phyloP scores from a whole-genome alignment of 1,139 yeast species.

The Pichia sp. region DNA sequence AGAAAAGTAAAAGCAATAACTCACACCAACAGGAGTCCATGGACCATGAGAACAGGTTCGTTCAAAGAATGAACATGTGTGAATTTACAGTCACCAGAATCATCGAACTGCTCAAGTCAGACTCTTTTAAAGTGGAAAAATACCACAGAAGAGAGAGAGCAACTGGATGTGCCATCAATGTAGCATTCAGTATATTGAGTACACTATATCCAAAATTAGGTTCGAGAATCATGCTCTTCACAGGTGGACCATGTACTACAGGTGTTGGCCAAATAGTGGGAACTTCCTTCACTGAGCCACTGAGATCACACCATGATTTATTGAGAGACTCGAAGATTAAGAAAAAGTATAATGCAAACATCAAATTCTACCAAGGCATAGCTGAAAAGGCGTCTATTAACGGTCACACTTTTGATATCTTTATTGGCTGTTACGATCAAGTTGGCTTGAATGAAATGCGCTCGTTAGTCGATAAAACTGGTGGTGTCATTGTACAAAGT shows the following conservation, averaged over 20 bases:
- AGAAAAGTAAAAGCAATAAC: slow-evolving; percentile 31
- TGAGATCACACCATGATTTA: slow-evolving; percentile 55
- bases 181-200: slow-evolving; percentile 49
- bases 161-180: slow-evolving; percentile 60
- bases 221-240: slow-evolving; percentile 52
- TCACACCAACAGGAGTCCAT: not conserved
- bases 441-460: slow-evolving; percentile 64
- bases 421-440: slow-evolving; percentile 63
- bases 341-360: slow-evolving; percentile 30
- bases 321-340: slow-evolving; percentile 32
- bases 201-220: slow-evolving; percentile 44
- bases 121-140: slow-evolving; percentile 44
- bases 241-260: slow-evolving; percentile 51
- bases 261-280: slow-evolving; percentile 54
- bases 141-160: slow-evolving; percentile 49
- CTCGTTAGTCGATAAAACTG: slow-evolving; percentile 47
- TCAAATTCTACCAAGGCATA: slow-evolving; percentile 35
- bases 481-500: slow-evolving; percentile 55
- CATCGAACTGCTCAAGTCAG: slow-evolving; percentile 46
- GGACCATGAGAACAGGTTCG: slow-evolving; percentile 26
- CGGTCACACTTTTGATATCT: slow-evolving; percentile 51
- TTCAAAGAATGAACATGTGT: slow-evolving; percentile 42
- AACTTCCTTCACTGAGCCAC: slow-evolving; percentile 41
- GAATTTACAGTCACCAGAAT: slow-evolving; percentile 51
- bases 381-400: slow-evolving; percentile 36